Conservation (phyloP, 352 stramenopile species). For the Pythium aquatile region DNA sequence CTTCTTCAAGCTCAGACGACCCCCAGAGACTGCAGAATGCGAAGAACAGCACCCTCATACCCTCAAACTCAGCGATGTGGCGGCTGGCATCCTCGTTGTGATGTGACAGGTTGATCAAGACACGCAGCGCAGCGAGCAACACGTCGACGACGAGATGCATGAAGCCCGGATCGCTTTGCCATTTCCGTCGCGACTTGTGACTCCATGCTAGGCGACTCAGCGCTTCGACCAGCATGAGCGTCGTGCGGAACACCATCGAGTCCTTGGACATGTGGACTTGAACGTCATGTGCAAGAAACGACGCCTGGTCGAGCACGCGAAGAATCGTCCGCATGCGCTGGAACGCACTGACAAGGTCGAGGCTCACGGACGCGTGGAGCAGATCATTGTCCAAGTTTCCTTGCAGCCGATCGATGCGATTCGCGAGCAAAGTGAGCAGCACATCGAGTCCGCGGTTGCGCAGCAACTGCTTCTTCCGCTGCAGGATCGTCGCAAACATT, state of each 20-base stretch:
- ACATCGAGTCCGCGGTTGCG: slow-evolving; percentile 37
- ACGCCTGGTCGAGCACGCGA: slow-evolving; percentile 64
- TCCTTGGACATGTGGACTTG: slow-evolving; percentile 48
- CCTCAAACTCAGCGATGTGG: slow-evolving; percentile 36
- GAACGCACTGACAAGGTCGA: slow-evolving; percentile 27
- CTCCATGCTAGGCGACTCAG: slow-evolving; percentile 43
- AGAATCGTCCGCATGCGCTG: slow-evolving; percentile 45
- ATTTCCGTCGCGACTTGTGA: slow-evolving; percentile 15
- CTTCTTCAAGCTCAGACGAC: slow-evolving; percentile 9
- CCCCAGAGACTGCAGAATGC: slow-evolving; percentile 43
- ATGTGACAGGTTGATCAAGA: slow-evolving; percentile 82
- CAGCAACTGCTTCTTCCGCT: slow-evolving; percentile 43
- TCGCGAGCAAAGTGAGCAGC: slow-evolving; percentile 24
- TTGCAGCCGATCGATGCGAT: slow-evolving; percentile 15
- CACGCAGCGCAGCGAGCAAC: slow-evolving; percentile 44
- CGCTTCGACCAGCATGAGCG: slow-evolving; percentile 38
- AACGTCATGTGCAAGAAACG: slow-evolving; percentile 48
- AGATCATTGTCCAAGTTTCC: background rate
- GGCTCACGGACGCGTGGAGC: slow-evolving; percentile 12
- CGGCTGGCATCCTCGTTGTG: slow-evolving; percentile 51
- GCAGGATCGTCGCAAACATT: slow-evolving; percentile 30
- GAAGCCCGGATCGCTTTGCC: slow-evolving; percentile 30
- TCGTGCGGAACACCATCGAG: slow-evolving; percentile 32
- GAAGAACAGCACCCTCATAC: slow-evolving; percentile 43
- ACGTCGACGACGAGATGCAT: slow-evolving; percentile 41